Evolutionary conservation across 73 alveolate species (phyloP), one percentile per base, ranked within the genome.

Genomic region (Paramecium caudatum): DNA sequence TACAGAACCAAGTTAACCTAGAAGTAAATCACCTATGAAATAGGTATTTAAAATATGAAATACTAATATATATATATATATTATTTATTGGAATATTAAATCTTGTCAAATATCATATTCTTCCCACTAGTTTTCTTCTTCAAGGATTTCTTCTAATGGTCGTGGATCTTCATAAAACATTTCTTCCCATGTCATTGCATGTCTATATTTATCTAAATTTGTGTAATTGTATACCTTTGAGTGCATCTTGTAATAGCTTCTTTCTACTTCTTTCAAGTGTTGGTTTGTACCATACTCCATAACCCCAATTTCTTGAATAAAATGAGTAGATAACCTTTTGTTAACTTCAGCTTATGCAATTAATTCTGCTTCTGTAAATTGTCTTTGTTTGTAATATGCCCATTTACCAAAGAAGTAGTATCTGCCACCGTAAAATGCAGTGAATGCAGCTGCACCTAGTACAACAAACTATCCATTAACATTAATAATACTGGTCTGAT

Each of bases 371-470:
- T 70, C 74, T 36, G 87, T 7, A 39, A 49, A 70, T 25, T 62
- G 15, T 86, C 93, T 86, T 43, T 62, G 21, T 62, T 86, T 78
- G 30, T 63, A 61, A 86, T 70, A 62, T 36, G 70, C 81, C 82
- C 84, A 62, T 46, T 86, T 86, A 41, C 93, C 93, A 86, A 86
- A 86, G 93, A 86, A 78, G 68, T 86, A 86, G 65, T 86, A 86
- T 86, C 93, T 86, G 36, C 63, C 90, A 39, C 84, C 63, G 19
- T 47, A 86, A 47, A 70, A 63, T 61, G 74, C 62, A 30, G 81
- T 47, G 21, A 41, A 86, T 46, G 37, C 69, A 62, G 65, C 69
- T 49, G 49, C 90, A 36, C 41, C 93, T 15, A 78, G 43, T 19
- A 55, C 82, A 43, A 62, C 47, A 86, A 86, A 55, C 93, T 86